phyloP scores from a whole-genome alignment of 352 stramenopile species.

The Phytophthora tubulina region DNA sequence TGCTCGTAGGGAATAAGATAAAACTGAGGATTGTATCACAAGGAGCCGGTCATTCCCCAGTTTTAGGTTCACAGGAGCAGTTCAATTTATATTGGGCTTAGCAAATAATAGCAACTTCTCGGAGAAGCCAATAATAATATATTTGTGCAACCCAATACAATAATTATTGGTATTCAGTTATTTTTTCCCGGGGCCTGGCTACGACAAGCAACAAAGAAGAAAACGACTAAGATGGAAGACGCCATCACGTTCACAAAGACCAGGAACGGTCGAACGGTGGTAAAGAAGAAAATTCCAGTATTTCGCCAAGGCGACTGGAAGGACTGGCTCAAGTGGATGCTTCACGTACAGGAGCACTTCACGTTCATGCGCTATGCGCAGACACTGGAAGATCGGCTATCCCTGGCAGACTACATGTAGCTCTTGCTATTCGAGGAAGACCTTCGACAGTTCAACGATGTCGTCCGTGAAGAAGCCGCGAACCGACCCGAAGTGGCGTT shows the following conservation, averaged over 20 bases:
- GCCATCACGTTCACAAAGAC: neutral
- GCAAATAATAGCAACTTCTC: too few species aligned
- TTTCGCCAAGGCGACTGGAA: neutral
- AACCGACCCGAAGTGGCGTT: neutral
- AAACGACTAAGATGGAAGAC: neutral
- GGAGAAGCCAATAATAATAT: too few species aligned
- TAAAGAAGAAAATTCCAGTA: neutral
- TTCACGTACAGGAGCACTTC: neutral
- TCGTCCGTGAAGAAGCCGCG: constrained; percentile 2
- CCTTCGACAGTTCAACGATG: constrained; percentile 8
- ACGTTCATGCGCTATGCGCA: constrained; percentile 4
- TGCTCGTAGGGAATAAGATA: too few species aligned
- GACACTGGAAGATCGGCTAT: neutral
- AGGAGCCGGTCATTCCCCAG: too few species aligned
- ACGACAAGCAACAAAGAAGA: too few species aligned
- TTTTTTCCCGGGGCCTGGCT: too few species aligned
- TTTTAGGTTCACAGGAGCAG: too few species aligned
- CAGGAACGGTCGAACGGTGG: neutral
- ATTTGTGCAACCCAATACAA: too few species aligned
- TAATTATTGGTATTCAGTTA: too few species aligned
- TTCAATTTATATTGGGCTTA: too few species aligned
- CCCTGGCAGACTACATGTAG: constrained; percentile 6
- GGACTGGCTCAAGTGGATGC: neutral
- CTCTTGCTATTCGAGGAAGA: constrained; percentile 9
- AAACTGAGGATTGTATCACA: too few species aligned